phyloP scores from a whole-genome alignment of 108 stramenopile genomes.

The Cylindrotheca fusiformis region DNA sequence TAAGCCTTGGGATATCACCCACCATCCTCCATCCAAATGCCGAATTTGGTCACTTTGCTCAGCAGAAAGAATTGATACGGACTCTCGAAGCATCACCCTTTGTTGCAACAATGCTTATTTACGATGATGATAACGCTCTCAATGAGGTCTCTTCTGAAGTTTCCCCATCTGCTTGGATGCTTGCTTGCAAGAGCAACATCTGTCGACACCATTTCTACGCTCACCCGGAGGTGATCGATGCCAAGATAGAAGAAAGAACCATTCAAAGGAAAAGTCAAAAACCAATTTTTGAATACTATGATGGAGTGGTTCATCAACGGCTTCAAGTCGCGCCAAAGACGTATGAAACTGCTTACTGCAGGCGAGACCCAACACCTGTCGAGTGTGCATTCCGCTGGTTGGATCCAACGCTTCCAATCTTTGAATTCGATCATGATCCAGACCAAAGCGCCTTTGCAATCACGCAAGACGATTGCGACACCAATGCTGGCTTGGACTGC shows the following conservation, averaged over 20 bases:
- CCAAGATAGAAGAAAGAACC: conserved; percentile 20
- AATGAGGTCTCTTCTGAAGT: background rate
- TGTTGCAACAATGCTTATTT: background rate
- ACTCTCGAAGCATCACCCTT: background rate
- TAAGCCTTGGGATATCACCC: background rate
- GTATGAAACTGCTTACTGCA: conserved; percentile 48
- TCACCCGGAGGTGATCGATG: conserved; percentile 21
- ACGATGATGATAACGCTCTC: background rate
- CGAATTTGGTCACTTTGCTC: background rate
- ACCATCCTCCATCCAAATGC: background rate
- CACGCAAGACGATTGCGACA: conserved; percentile 11
- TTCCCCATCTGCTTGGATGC: conserved; percentile 43
- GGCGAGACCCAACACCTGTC: conserved; percentile 63
- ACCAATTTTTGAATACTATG: background rate
- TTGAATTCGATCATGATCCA: conserved; percentile 17
- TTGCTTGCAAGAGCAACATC: conserved; percentile 48
- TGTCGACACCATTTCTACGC: conserved; percentile 57
- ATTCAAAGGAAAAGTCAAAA: conserved; percentile 11
- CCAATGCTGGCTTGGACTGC: background rate
- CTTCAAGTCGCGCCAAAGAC: conserved; percentile 20
- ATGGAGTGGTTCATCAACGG: conserved; percentile 2
- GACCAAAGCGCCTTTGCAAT: conserved; percentile 34
- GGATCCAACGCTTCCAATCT: background rate
- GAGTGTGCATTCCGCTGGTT: conserved; percentile 61
- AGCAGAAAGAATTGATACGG: background rate